phyloP scores from a whole-genome alignment of 2,329 filamentous ascomycete species.

The Tolypocladium tropicale region DNA sequence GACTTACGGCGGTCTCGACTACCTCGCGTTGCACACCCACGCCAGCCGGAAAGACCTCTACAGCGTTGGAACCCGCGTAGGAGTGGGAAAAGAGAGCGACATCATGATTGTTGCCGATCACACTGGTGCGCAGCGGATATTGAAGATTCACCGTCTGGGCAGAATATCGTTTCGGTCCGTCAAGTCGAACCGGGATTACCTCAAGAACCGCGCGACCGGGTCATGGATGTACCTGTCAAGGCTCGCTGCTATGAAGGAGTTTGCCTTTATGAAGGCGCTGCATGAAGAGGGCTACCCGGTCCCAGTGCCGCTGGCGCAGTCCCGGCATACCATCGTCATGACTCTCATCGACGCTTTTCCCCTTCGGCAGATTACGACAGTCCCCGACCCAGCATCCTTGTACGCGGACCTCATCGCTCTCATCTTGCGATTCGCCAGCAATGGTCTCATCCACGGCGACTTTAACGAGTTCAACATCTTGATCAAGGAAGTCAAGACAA shows the following conservation, averaged over 20 bases:
- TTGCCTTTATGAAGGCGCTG: slow-evolving; percentile 84
- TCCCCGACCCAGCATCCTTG: slow-evolving; percentile 74
- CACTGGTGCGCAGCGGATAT: slow-evolving; percentile 63
- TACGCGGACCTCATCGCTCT: slow-evolving; percentile 87
- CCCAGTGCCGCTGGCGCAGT: slow-evolving; percentile 79
- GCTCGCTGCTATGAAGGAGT: slow-evolving; percentile 88
- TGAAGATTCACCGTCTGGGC: slow-evolving; percentile 93
- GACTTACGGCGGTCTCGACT: slow-evolving; percentile 94
- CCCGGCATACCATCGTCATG: slow-evolving; percentile 95
- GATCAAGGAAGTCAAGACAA: slow-evolving; percentile 60
- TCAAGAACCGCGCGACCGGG: slow-evolving; percentile 66
- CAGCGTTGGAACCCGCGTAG: slow-evolving; percentile 88
- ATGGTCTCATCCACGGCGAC: slow-evolving; percentile 92
- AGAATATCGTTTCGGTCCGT: slow-evolving; percentile 96
- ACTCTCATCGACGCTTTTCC: slow-evolving; percentile 85
- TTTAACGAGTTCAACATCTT: slow-evolving; percentile 99
- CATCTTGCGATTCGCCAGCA: slow-evolving; percentile 71
- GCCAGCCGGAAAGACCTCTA: slow-evolving; percentile 72
- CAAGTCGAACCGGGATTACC: slow-evolving; percentile 91
- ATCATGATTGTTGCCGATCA: slow-evolving; percentile 88
- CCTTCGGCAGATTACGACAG: slow-evolving; percentile 73
- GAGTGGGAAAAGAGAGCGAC: slow-evolving; percentile 95
- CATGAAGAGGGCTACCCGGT: slow-evolving; percentile 79
- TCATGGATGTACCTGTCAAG: slow-evolving; percentile 98
- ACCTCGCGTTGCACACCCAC: slow-evolving; percentile 88